These are phyloP conservation scores for Canavalia ensiformis DNA, from an alignment of 306 rosid species.

Conservation along the genomic window DNA sequence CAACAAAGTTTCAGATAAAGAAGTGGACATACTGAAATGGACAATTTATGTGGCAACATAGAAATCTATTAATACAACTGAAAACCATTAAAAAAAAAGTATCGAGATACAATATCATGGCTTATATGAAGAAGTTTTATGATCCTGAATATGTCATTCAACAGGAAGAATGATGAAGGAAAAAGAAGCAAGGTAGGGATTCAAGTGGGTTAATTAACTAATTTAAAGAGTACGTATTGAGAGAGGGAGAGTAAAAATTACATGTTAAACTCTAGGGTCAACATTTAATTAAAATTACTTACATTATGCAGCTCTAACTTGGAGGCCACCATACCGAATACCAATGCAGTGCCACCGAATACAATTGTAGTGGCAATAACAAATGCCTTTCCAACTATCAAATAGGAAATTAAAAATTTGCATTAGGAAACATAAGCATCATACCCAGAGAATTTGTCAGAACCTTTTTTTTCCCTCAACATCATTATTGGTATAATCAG, in stretches of 20 bases:
- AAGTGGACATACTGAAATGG: constrained; percentile 32
- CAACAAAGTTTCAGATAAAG: constrained; percentile 38
- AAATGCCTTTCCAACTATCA: constrained; percentile 86
- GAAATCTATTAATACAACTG: background rate
- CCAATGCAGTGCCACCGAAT: constrained; percentile 79
- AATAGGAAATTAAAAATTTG: constrained; percentile 37
- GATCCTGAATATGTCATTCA: constrained; percentile 33
- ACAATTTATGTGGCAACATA: constrained; percentile 18
- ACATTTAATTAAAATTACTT: constrained; percentile 50
- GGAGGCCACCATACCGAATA: constrained; percentile 71
- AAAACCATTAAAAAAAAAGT: constrained; percentile 13
- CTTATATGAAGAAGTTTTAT: constrained; percentile 12
- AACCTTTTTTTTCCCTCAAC: background rate
- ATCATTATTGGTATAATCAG: constrained; percentile 9
- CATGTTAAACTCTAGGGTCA: constrained; percentile 30
- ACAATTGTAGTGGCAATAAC: constrained; percentile 77
- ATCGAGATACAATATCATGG: background rate
- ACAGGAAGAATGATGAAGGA: constrained; percentile 28
- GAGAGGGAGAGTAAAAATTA: background rate
- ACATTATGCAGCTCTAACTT: constrained; percentile 75
- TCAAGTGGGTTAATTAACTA: constrained; percentile 24
- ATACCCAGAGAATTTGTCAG: background rate
- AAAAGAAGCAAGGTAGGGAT: constrained; percentile 7
- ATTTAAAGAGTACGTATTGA: background rate
- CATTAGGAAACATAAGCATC: constrained; percentile 39